Evolutionary conservation across 2,329 filamentous ascomycete genomes (phyloP).

Genomic region (Cercospora canescens): DNA sequence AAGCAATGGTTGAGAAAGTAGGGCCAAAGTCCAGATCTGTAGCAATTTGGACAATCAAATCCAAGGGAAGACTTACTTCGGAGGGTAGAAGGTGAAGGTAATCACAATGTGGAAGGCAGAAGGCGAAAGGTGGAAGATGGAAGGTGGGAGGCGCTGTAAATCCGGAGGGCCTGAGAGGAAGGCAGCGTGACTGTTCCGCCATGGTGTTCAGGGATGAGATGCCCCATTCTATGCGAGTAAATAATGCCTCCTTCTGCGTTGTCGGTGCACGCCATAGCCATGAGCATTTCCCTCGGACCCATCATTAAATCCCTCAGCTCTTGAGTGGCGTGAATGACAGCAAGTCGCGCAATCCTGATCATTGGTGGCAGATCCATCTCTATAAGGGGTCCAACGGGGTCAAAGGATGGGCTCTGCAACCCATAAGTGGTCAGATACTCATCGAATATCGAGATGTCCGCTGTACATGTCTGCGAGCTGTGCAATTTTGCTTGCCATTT

Average conservation of each 20-base stretch:
- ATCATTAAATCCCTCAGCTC: background rate
- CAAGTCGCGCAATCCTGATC: background rate
- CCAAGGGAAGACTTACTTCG: too few relatives aligned
- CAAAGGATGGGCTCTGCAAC: background rate
- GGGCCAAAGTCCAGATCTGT: too few relatives aligned
- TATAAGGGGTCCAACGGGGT: background rate
- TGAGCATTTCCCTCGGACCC: background rate
- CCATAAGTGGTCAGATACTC: background rate
- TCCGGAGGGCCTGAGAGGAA: too few relatives aligned
- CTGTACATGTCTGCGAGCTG: background rate
- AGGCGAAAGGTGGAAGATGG: too few relatives aligned
- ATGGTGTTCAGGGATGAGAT: background rate
- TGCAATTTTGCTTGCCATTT: background rate
- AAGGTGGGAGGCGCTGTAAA: too few relatives aligned
- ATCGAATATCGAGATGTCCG: background rate
- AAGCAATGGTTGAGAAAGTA: too few relatives aligned
- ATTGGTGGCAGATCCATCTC: background rate
- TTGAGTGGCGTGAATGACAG: background rate
- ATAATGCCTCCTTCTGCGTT: background rate
- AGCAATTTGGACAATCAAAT: too few relatives aligned
- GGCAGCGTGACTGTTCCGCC: background rate
- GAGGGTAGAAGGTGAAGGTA: too few relatives aligned
- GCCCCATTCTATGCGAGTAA: background rate
- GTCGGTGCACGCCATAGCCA: background rate
- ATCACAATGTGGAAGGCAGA: too few relatives aligned